A percentile compares a stretch with the other conserved stretches of the same genome.
Evolutionary conservation across 2,329 filamentous ascomycete genomes (phyloP).

Genomic region (Phoma sp.): DNA sequence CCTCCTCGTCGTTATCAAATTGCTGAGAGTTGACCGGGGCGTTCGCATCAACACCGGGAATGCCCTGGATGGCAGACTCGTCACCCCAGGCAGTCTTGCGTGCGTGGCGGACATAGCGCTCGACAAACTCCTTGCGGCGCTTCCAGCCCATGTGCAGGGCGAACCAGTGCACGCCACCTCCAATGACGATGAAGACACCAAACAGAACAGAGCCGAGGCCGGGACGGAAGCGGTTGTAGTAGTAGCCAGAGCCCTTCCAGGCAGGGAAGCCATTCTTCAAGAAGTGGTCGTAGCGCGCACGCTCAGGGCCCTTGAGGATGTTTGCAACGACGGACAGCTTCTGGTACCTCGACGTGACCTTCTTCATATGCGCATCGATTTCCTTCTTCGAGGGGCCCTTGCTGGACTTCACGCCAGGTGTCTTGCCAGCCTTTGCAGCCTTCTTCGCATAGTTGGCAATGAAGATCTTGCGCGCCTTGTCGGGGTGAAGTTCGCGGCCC

Average conservation of each 20-base stretch:
- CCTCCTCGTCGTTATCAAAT: conserved; percentile 34
- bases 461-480: conserved; percentile 91
- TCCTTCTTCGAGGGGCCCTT: conserved; percentile 78
- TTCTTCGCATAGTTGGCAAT: conserved; percentile 67
- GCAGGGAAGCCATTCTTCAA: conserved; percentile 89
- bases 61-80: conserved; percentile 68
- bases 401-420: conserved; percentile 67
- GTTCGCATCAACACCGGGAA: conserved; percentile 65
- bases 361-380: conserved; percentile 79
- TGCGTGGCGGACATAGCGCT: conserved; percentile 89
- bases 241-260: conserved; percentile 98
- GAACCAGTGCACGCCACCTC: conserved; percentile 86
- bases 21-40: conserved; percentile 34
- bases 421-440: conserved; percentile 58
- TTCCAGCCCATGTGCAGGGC: conserved; percentile 86
- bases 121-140: conserved; percentile 88
- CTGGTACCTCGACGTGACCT: conserved; percentile 82
- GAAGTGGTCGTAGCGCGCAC: conserved; percentile 95
- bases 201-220: conserved; percentile 84
- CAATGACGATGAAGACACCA: conserved; percentile 81
- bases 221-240: conserved; percentile 92
- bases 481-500: conserved; percentile 83
- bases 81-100: conserved; percentile 90
- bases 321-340: conserved; percentile 84
- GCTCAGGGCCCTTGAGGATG: conserved; percentile 79